These are phyloP conservation scores for Beauveria sp. DNA, from an alignment of 2,329 filamentous ascomycete species.

Conservation along the genomic window DNA sequence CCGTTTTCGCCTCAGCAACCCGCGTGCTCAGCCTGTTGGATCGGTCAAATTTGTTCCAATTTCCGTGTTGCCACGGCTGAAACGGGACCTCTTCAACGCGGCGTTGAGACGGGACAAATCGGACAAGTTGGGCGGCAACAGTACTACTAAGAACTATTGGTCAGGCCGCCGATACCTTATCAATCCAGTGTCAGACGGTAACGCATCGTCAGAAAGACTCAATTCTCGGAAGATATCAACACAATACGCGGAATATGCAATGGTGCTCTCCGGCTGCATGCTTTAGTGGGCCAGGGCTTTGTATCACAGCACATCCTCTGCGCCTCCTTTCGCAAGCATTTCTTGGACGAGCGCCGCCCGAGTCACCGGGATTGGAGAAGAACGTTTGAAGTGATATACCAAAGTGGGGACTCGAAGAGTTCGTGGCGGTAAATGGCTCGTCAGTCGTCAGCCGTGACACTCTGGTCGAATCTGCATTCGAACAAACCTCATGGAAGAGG, in stretches of 20 bases:
- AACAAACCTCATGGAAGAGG: neutral
- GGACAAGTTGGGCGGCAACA: neutral
- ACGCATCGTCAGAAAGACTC: neutral
- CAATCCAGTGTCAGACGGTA: neutral
- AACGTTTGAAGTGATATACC: neutral
- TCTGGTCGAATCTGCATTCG: neutral
- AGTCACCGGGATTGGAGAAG: neutral
- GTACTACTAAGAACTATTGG: neutral
- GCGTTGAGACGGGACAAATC: neutral
- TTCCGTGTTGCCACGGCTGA: neutral
- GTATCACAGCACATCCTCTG: slow-evolving; percentile 3
- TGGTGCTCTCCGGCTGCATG: slow-evolving; percentile 1
- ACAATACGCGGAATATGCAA: neutral
- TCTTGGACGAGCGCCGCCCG: neutral
- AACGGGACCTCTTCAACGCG: neutral
- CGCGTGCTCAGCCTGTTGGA: neutral
- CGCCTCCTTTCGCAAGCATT: neutral
- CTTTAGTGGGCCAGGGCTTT: slow-evolving; percentile 11
- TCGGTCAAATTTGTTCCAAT: neutral
- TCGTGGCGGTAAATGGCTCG: neutral
- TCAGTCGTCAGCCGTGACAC: neutral
- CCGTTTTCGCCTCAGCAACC: neutral
- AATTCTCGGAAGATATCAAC: neutral
- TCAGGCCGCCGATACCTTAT: neutral
- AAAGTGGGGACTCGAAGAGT: neutral